Base-by-base conservation (phyloP, 73 alveolate species). In the Stentor roeselii region DNA sequence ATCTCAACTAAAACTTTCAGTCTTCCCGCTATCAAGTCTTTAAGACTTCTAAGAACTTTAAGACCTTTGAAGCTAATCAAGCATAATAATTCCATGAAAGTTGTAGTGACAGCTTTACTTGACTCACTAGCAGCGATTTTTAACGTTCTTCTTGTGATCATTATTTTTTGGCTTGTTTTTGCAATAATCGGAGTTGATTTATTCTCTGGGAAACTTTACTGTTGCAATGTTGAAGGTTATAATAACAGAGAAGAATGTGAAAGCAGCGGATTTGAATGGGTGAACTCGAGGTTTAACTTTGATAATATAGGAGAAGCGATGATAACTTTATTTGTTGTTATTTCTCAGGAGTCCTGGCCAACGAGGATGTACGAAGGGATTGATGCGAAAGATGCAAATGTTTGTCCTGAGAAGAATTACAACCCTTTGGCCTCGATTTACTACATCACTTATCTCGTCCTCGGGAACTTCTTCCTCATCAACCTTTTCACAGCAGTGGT, bases 271-370 rank as follows among this genome's bases (percentile, higher is more conserved):
- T 95, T 95, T 94, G 85, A 60, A 60, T 82, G 90, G 74, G 50
- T 85, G 50, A 84, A 84, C 42, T 93, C 84, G 32, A 89, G 82
- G 31, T 85, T 88, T 75, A 92, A 95, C 87, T 97, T 91, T 90
- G 98, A 97, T 84, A 95, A 93, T 85, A 96, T 97, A 11, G 95
- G 92, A 4, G 78, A 89, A 42, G 96, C 98, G 2, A 86, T 97
- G 93, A 59, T 97, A 3, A 94, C 98, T 32, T 85, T 97, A n/a
- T 96, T 96, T 86, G 95, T 94, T 15, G 87, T 97, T 77, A 78
- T 97, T 35, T 87, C 96, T 59, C 91, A 90, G 58, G 99, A 97
- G 88, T 97, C 94, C 30, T 97, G 99, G 99, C 99, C 99, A 50
- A 93, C 88, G 34, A 77, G 87, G 14, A 93, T 93, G 97, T 84